Evolutionary conservation across 257 asterid genomes (phyloP), one percentile per base, ranked within the genome.

Genomic region (Gentiana dahurica): DNA sequence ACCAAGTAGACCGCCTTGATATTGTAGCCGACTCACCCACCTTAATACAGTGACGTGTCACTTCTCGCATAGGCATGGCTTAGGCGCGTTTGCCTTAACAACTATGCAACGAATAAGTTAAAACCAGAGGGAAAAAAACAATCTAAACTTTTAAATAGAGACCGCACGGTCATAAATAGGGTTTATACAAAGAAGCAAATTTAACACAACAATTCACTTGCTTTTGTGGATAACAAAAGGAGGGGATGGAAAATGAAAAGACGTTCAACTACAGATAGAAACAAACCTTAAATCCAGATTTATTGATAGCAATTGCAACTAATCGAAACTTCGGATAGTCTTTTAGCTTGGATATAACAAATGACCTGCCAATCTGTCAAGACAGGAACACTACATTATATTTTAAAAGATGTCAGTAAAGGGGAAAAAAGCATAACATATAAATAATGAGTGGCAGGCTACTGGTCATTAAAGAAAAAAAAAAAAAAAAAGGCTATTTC

Each of bases 301-400:
- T 83, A 59, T 67, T 78, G 58, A 73, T 80, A 34, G 95, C 93
- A 69, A 86, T 77, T 62, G 98, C 89, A 69, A 90, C 96, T 50
- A 94, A 96, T 55, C 74, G 84, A 72, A 87, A 90, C 83, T 81
- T 80, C 39, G 97, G 95, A 71, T 87, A 92, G 74, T 85, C 97
- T 67, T 80, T 87, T 76, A 92, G 67, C 73, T 85, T 88, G 75
- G 97, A 92, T 62, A 81, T 84, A 60, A 92, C 98, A 58, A 70
- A 92, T 54, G 98, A 74, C 77, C 95, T 83, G 33, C 94, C 95
- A 66, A 92, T 85, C 98, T 92, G 81, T 64, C 60, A 53, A 62
- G 56, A 43, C 48, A 64, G 41, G 55, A 45, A 41, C 46, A 41
- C 9, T 41, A 41, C 46, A 41, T 41, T 10, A 2, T 10, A 5